A percentile compares a stretch with the other conserved stretches of the same genome.
Evolutionary conservation across 495 filamentous ascomycete genomes (phyloP).

Genomic region (Cryomyces minteri): DNA sequence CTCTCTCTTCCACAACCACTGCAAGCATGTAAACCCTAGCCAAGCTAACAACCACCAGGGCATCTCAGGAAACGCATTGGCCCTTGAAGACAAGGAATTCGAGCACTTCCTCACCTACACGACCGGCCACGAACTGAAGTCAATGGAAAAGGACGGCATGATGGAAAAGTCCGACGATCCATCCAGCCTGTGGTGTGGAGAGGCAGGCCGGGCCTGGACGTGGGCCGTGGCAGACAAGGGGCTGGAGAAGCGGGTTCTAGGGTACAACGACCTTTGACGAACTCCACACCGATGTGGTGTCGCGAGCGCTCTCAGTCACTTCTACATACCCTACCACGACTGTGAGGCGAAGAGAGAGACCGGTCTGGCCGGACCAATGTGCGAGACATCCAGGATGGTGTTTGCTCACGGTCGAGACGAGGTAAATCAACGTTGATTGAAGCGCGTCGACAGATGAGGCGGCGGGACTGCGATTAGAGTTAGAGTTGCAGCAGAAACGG

Average conservation of each 20-base stretch:
- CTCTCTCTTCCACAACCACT: too few species aligned
- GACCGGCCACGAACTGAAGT: conserved; percentile 28
- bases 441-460: too few species aligned
- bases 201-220: conserved; percentile 29
- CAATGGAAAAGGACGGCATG: conserved; percentile 26
- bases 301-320: too few species aligned
- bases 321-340: too few species aligned
- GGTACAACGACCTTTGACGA: conserved; percentile 27
- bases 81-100: conserved; percentile 21
- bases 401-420: too few species aligned
- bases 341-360: too few species aligned
- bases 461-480: too few species aligned
- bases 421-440: too few species aligned
- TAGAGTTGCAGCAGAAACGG: too few species aligned
- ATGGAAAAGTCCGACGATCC: conserved; percentile 23
- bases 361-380: too few species aligned
- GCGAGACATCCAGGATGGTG: too few species aligned
- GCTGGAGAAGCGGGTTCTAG: conserved; percentile 21
- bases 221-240: conserved; percentile 26
- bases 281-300: background rate
- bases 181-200: conserved; percentile 23
- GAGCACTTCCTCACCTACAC: conserved; percentile 35
- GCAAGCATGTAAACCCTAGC: background rate
- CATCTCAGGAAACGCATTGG: conserved; percentile 41
- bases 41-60: conserved; percentile 8